Conservation (phyloP, 2,329 filamentous ascomycete species). For the Calonectria leucothoes region DNA sequence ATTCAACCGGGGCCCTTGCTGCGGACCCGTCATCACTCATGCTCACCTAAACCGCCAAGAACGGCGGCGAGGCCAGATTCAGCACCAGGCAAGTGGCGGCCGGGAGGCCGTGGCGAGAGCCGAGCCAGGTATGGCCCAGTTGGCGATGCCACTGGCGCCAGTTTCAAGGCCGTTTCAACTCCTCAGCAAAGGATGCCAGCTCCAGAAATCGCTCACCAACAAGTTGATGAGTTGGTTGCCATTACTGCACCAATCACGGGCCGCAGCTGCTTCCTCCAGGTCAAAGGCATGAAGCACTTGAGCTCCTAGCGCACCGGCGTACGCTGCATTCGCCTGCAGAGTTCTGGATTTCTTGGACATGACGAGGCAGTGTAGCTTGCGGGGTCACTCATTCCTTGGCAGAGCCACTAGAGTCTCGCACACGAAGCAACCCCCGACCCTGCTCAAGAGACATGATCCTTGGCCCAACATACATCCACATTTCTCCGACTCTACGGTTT, state of each 20-base stretch:
- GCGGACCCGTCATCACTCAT: slow-evolving; percentile 28
- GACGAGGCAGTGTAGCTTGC: slow-evolving; percentile 17
- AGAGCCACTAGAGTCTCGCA: not conserved
- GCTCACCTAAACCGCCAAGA: slow-evolving; percentile 36
- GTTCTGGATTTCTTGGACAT: not conserved
- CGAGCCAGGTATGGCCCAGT: not conserved
- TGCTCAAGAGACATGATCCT: not conserved
- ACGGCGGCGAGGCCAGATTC: slow-evolving; percentile 25
- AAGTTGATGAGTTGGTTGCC: not conserved
- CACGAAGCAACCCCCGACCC: not conserved
- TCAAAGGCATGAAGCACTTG: not conserved
- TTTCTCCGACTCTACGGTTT: not conserved
- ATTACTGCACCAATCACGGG: not conserved
- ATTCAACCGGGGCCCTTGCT: not conserved
- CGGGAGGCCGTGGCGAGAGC: not conserved
- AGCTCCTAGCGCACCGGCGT: too few species aligned
- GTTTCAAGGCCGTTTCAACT: slow-evolving; percentile 22
- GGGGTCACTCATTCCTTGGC: slow-evolving; percentile 2
- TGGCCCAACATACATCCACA: slow-evolving; percentile 7
- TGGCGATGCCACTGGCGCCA: not conserved
- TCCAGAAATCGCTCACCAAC: slow-evolving; percentile 3
- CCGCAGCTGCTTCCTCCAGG: not conserved
- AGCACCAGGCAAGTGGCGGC: slow-evolving; percentile 16
- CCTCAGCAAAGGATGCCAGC: not conserved
- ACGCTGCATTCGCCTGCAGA: not conserved